Conservation (phyloP, 1,284 basidiomycete genomes). For the Boletus albobrunnescens region DNA sequence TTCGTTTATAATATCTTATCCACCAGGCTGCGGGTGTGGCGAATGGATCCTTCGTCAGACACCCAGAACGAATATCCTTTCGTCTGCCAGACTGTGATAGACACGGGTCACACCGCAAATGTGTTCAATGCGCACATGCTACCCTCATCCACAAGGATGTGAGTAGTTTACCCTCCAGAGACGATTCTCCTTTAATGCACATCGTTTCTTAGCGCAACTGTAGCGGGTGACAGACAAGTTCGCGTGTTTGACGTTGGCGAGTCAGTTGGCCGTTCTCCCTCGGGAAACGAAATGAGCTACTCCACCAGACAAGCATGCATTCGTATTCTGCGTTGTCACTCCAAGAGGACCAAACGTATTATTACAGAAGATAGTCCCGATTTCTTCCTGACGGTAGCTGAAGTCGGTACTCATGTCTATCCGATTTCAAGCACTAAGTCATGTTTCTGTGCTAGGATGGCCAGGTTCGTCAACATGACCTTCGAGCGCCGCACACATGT, state of each 20-base stretch:
- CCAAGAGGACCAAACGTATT: constrained; percentile 71
- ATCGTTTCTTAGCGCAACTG: constrained; percentile 52
- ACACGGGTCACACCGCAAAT: constrained; percentile 80
- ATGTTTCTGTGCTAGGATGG: constrained; percentile 45
- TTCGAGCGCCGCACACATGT: constrained; percentile 69
- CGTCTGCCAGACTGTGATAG: constrained; percentile 57
- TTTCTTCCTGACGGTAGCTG: constrained; percentile 80
- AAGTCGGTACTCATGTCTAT: constrained; percentile 45
- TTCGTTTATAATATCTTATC: constrained; percentile 21
- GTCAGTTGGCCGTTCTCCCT: constrained; percentile 38
- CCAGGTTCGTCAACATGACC: constrained; percentile 82
- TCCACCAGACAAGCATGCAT: constrained; percentile 44
- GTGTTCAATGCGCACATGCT: constrained; percentile 87
- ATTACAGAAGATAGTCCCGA: constrained; percentile 81
- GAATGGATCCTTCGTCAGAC: constrained; percentile 41
- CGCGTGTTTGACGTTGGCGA: constrained; percentile 77
- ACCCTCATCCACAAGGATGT: constrained; percentile 69
- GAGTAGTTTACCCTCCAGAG: constrained; percentile 23
- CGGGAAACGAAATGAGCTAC: constrained; percentile 38
- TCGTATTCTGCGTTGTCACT: constrained; percentile 66
- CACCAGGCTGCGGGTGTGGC: constrained; percentile 66
- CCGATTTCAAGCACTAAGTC: constrained; percentile 3
- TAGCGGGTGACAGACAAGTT: constrained; percentile 77
- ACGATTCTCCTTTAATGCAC: constrained; percentile 1
- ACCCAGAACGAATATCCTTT: constrained; percentile 49